Percentiles rank a stretch among this genome's conserved stretches.
These are phyloP conservation scores for Prorocentrum cordatum DNA, from an alignment of 169 alveolate genomes.

Conservation along the genomic window DNA sequence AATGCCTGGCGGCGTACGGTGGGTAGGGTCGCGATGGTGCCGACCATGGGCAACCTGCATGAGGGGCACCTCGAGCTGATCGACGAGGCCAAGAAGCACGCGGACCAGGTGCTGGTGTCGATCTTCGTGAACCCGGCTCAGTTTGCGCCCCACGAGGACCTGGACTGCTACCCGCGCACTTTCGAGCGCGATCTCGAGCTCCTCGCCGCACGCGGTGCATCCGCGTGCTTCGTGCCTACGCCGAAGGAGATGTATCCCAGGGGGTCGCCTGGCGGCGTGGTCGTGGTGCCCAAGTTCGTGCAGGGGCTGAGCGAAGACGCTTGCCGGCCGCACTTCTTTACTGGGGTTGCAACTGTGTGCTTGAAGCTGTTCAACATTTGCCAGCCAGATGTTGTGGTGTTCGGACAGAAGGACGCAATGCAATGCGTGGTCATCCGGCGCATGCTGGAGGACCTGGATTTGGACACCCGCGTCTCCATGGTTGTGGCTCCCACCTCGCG, in stretches of 20 bases:
- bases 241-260: constrained; percentile 7
- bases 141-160: constrained; percentile 25
- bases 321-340: constrained; percentile 34
- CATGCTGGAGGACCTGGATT: constrained; percentile 35
- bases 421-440: constrained; percentile 32
- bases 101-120: constrained; percentile 16
- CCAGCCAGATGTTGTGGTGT: constrained; percentile 29
- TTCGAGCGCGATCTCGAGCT: background rate
- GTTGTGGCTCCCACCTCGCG: constrained; percentile 37
- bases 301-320: constrained; percentile 56
- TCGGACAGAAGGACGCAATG: constrained; percentile 39
- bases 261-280: background rate
- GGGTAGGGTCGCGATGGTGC: too few species aligned
- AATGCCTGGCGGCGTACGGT: too few species aligned
- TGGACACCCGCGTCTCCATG: constrained; percentile 5
- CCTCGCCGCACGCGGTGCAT: background rate
- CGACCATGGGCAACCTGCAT: constrained; percentile 54
- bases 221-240: constrained; percentile 33
- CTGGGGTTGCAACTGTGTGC: constrained; percentile 55
- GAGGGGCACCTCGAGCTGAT: constrained; percentile 27
- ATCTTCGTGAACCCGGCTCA: constrained; percentile 44
- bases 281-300: constrained; percentile 34
- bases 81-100: constrained; percentile 11
- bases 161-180: background rate
- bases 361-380: constrained; percentile 16